phyloP scores from a whole-genome alignment of 352 stramenopile species.

The Plasmopara muralis region DNA sequence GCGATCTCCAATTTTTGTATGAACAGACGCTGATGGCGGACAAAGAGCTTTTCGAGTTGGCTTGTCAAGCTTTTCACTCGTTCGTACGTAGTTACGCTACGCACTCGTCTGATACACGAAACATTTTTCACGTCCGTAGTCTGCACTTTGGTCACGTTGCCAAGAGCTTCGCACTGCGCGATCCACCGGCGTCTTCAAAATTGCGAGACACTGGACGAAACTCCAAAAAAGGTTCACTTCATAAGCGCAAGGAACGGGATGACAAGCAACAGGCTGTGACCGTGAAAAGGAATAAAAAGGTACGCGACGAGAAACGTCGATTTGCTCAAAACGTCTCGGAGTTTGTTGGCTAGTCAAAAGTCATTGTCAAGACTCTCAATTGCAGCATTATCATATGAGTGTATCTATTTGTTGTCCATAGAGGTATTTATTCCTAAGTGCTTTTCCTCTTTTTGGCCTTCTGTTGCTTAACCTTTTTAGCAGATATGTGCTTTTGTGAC shows the following conservation, averaged over 20 bases:
- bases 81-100: slow-evolving; percentile 92
- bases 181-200: slow-evolving; percentile 74
- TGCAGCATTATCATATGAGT: not conserved
- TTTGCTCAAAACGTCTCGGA: slow-evolving; percentile 73
- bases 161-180: slow-evolving; percentile 88
- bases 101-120: slow-evolving; percentile 84
- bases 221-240: slow-evolving; percentile 70
- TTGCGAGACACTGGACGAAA: slow-evolving; percentile 68
- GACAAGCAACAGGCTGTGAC: slow-evolving; percentile 55
- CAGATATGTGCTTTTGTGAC: slow-evolving; percentile 14
- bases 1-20: slow-evolving; percentile 79
- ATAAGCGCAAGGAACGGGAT: slow-evolving; percentile 77
- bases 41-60: slow-evolving; percentile 77
- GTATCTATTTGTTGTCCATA: not conserved
- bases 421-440: slow-evolving; percentile 4
- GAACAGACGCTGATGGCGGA: slow-evolving; percentile 77
- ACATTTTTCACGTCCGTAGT: slow-evolving; percentile 89
- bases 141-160: slow-evolving; percentile 93
- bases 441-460: slow-evolving; percentile 48
- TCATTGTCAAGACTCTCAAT: too few species aligned
- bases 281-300: slow-evolving; percentile 53
- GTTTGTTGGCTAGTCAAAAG: slow-evolving; percentile 47
- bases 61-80: slow-evolving; percentile 88
- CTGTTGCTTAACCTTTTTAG: slow-evolving; percentile 32
- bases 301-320: slow-evolving; percentile 51